Base-by-base conservation (phyloP, 352 stramenopile genomes). In the Globisporangium recalcitrans region DNA sequence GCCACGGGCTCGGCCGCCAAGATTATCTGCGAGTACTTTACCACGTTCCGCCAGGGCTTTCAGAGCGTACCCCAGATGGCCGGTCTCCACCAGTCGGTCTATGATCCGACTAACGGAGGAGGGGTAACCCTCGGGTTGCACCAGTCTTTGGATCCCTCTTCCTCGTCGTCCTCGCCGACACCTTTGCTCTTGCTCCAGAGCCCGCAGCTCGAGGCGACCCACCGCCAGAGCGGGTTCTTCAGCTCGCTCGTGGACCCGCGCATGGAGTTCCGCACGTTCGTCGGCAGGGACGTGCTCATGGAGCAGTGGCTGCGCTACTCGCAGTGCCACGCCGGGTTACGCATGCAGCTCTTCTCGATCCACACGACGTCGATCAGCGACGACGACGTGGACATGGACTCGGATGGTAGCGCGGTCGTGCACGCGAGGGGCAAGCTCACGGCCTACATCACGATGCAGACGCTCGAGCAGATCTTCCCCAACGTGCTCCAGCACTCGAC, bases 21-120 rank as follows among this genome's bases (percentile, higher is more conserved):
- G 11, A 14, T 63, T 14, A 61, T 66, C 11, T 32, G 48, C 36
- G 68, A 71, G 57, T 74, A 74, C 47, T 74, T 74, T 48, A 27
- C 16, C 29, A 56, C 49, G 31, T 74, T 74, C 60, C 42, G 53
- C 14, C 7, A 65, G 27, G 68, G 68, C 34, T 71, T 65, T 32
- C 61, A 63, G 44, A 29, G 27, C 27, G 7, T 51, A 16, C 42
- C 54, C 26, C n/a, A 0, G 8, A 13, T n/a, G 36, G n/a, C n/a
- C n/a, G n/a, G n/a, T n/a, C n/a, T n/a, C n/a, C n/a, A n/a, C n/a
- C n/a, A n/a, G n/a, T n/a, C n/a, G n/a, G n/a, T n/a, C n/a, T n/a
- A n/a, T n/a, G n/a, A n/a, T n/a, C n/a, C n/a, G n/a, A n/a, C n/a
- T n/a, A n/a, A n/a, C n/a, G n/a, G n/a, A n/a, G n/a, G n/a, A n/a